Conservation (phyloP, 371 early-diverging fungal genomes). For the Apophysomyces ossiformis region DNA sequence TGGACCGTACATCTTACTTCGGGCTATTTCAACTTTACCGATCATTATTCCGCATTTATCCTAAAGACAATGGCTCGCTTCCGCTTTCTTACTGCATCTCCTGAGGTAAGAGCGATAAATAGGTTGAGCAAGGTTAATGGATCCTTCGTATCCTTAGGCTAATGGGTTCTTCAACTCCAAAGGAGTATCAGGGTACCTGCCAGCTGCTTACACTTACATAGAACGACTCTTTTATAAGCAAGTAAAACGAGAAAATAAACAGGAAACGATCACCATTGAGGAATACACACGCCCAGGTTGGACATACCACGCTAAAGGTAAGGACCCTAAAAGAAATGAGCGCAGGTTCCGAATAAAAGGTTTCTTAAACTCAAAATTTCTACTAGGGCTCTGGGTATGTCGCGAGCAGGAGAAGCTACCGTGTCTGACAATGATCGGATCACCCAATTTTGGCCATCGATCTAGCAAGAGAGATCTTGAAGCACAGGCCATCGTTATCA, state of each 20-base stretch:
- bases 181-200: slow-evolving; percentile 88
- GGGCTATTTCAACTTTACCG: slow-evolving; percentile 94
- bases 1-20: slow-evolving; percentile 77
- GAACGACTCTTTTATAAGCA: slow-evolving; percentile 64
- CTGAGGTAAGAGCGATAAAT: slow-evolving; percentile 60
- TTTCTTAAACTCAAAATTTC: background rate
- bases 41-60: slow-evolving; percentile 65
- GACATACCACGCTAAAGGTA: slow-evolving; percentile 94
- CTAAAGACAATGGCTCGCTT: slow-evolving; percentile 62
- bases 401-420: slow-evolving; percentile 48
- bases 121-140: background rate
- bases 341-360: background rate
- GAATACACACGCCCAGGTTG: slow-evolving; percentile 82
- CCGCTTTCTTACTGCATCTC: slow-evolving; percentile 82
- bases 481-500: slow-evolving; percentile 79
- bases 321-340: background rate
- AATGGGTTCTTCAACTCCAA: slow-evolving; percentile 92
- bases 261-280: slow-evolving; percentile 58
- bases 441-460: slow-evolving; percentile 91
- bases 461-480: slow-evolving; percentile 92
- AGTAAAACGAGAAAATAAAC: slow-evolving; percentile 39
- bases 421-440: slow-evolving; percentile 83
- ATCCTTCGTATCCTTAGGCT: slow-evolving; percentile 56
- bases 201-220: slow-evolving; percentile 88
- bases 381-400: slow-evolving; percentile 62